Evolutionary conservation across 2,329 filamentous ascomycete genomes (phyloP).

Genomic region (Botrytis elliptica): DNA sequence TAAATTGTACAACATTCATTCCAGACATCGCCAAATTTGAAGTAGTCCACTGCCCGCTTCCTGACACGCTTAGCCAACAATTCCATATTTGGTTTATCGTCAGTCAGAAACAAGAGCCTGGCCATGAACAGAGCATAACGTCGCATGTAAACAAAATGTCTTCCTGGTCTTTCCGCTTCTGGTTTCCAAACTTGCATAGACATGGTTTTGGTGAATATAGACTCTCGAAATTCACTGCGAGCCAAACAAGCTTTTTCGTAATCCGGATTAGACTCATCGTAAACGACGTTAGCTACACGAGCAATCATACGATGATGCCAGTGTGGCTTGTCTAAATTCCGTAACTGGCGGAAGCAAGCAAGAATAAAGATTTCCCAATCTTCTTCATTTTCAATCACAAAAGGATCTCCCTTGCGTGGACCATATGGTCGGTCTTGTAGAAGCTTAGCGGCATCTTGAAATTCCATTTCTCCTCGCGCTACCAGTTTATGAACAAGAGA

Average conservation of each 20-base stretch:
- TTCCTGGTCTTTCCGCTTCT: constrained; percentile 65
- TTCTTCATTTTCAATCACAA: constrained; percentile 39
- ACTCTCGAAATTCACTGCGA: constrained; percentile 63
- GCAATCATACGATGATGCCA: constrained; percentile 74
- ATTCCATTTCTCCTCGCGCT: constrained; percentile 32
- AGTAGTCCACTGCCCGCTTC: constrained; percentile 57
- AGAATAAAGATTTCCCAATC: constrained; percentile 62
- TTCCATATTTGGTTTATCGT: constrained; percentile 63
- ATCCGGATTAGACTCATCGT: constrained; percentile 52
- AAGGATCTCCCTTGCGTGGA: constrained; percentile 34
- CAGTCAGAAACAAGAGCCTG: constrained; percentile 57
- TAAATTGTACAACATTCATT: constrained; percentile 35
- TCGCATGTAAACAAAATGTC: constrained; percentile 73
- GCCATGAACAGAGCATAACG: constrained; percentile 68
- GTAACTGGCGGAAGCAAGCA: constrained; percentile 39
- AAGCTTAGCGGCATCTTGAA: constrained; percentile 39
- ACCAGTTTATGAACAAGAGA: constrained; percentile 67
- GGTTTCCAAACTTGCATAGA: constrained; percentile 72
- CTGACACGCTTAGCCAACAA: constrained; percentile 62
- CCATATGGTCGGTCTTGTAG: constrained; percentile 39
- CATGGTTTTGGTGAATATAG: constrained; percentile 75
- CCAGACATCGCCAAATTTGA: constrained; percentile 34
- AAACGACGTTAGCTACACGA: constrained; percentile 60
- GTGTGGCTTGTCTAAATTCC: constrained; percentile 63
- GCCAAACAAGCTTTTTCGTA: constrained; percentile 51